Evolutionary conservation across 2,329 filamentous ascomycete species (phyloP), one percentile per base, ranked within the genome.

Genomic region (Penicillium sp.): DNA sequence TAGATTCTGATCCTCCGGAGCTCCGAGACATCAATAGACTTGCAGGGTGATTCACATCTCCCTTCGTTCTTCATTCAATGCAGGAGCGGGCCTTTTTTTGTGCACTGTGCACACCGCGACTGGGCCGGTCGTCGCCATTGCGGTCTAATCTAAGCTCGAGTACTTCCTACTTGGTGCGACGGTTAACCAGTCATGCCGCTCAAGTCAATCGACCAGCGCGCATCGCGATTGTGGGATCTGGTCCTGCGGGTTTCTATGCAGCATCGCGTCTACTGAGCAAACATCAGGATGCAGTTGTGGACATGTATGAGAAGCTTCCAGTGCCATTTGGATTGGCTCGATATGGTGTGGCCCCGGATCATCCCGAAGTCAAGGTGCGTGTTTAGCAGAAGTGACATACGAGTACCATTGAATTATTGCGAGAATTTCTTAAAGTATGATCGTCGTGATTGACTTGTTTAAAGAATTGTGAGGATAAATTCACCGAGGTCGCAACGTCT

Each of bases 301-400:
- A 98, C 77, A 98, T 99, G 94, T 99, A 96, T 73, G 95, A 99
- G 78, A 87, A 92, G 30, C 80, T 98, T 42, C 95, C 95, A 0
- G 93, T 96, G 4, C 95, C 95, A 0, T 99, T 92, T 73, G 95
- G 95, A 1, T 84, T 99, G 58, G 93, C 96, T 53, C 85, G 95
- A 58, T 97, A 95, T 73, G 95, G 95, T 8, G 95, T 99, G 60
- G 96, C 95, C n/a, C 95, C 95, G 5, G 95, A 99, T 75, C 95
- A 99, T 78, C 94, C 95, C 0, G 94, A 99, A 80, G 95, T 99
- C 68, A 99, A 99, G 87, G 92, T 95, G 80, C 62, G 68, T 65
- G 16, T 55, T 61, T 25, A 6, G 30, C 53, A 38, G 25, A 43
- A 43, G 22, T 16, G 4, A 26, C 48, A 28, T 19, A 14, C n/a